Evolutionary conservation across 2,329 filamentous ascomycete genomes (phyloP), one percentile per base, ranked within the genome.

Genomic region (Magnaporthales sp.): DNA sequence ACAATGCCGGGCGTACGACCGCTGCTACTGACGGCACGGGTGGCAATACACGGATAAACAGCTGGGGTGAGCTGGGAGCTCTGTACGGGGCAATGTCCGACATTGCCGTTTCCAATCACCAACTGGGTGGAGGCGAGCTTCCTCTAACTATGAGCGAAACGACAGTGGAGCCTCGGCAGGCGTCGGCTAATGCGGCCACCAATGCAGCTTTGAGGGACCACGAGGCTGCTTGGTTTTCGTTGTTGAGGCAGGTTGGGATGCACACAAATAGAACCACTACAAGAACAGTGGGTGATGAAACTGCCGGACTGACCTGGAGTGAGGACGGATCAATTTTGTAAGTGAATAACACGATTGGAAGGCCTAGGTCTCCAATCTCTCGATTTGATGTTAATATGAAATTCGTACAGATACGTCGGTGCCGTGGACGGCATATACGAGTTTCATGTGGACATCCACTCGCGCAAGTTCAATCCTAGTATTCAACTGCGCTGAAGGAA

Each of bases 401-500:
- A 4, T 3, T 22, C 5, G 10, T 24, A 15, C 65, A 89, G 87
- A 66, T 89, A 84, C 71, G 79, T 89, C 56, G 87, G 84, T 24
- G 84, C 86, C 38, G 88, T 91, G 73, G 87, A 91, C 70, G 91
- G 91, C 67, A 89, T 93, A 66, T 91, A 91, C 72, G 89, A 93
- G 77, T 86, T 91, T 71, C 84, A 83, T 38, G 82, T 93, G 70
- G 88, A 92, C 73, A 71, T 88, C 22, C 80, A 84, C 63, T 81
- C 79, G 67, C 82, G 91, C 68, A 90, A 87, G 75, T 77, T 83
- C 32, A 84, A 81, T 69, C 84, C 87, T 2, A 84, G 82, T 69
- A 77, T 87, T 69, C 79, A 79, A 60, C 77, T 85, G 75, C 81
- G 83, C 68, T 88, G 71, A 81, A 29, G 15, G 22, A 27, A 1